Percentiles rank a stretch among this genome's conserved stretches.
Conservation (phyloP, 805 yeast species). For the Myxozyma neglecta region DNA sequence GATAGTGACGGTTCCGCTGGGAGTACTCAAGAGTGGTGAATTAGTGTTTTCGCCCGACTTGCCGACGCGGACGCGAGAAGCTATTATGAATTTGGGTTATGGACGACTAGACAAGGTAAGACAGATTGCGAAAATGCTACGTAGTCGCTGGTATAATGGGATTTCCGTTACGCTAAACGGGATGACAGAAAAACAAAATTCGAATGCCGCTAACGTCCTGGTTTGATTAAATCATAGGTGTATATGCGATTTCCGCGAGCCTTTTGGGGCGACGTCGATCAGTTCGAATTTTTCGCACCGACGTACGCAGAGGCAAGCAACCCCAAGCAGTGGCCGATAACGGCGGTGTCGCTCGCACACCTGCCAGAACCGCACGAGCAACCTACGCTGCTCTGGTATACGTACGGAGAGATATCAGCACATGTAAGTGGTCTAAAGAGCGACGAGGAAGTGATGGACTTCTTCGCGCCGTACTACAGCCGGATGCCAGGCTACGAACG, state of each 20-base stretch:
- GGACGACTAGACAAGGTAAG: slow-evolving; percentile 37
- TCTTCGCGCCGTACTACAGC: slow-evolving; percentile 34
- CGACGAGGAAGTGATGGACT: slow-evolving; percentile 26
- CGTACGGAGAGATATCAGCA: slow-evolving; percentile 33
- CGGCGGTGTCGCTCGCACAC: slow-evolving; percentile 23
- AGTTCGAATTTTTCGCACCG: slow-evolving; percentile 34
- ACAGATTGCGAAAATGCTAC: neutral
- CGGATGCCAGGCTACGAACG: slow-evolving; percentile 25
- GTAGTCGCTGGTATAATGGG: neutral
- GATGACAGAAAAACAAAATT: too few species aligned
- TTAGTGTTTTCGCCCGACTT: slow-evolving; percentile 35
- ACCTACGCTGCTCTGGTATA: slow-evolving; percentile 33
- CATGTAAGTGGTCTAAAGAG: slow-evolving; percentile 19
- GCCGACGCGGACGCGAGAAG: slow-evolving; percentile 22
- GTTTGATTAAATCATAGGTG: slow-evolving; percentile 9
- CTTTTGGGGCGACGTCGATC: slow-evolving; percentile 37
- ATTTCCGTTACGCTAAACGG: too few species aligned
- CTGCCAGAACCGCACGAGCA: slow-evolving; percentile 27
- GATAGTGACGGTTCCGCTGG: slow-evolving; percentile 38
- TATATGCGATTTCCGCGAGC: slow-evolving; percentile 37
- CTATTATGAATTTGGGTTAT: slow-evolving; percentile 34
- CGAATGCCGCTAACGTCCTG: neutral
- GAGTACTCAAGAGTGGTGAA: slow-evolving; percentile 34
- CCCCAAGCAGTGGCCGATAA: slow-evolving; percentile 15
- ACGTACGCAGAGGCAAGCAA: slow-evolving; percentile 12